phyloP scores from a whole-genome alignment of 495 filamentous ascomycete genomes.

The Xylaria sp. region DNA sequence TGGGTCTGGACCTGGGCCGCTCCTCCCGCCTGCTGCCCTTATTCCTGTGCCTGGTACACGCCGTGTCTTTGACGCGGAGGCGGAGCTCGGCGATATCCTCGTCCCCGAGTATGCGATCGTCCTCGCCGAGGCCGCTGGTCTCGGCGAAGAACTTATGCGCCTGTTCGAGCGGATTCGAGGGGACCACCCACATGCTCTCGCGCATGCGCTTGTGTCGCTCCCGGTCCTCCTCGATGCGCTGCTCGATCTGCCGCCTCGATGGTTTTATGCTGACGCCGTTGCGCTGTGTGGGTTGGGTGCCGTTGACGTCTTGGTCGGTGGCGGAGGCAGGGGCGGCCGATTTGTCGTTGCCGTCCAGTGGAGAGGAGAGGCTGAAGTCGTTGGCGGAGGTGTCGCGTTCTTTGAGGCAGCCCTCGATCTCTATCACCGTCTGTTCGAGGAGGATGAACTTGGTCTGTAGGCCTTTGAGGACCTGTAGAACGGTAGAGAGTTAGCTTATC shows the following conservation, averaged over 20 bases:
- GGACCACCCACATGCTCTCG: conserved; percentile 90
- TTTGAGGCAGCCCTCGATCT: conserved; percentile 81
- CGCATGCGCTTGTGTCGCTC: conserved; percentile 90
- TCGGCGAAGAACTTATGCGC: conserved; percentile 74
- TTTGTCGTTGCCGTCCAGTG: conserved; percentile 43
- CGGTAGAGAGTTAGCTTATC: neutral
- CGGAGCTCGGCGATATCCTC: conserved; percentile 75
- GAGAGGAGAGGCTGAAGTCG: conserved; percentile 48
- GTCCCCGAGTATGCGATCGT: conserved; percentile 73
- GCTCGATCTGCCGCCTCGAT: conserved; percentile 89
- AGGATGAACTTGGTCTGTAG: conserved; percentile 73
- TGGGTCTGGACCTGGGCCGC: conserved; percentile 12
- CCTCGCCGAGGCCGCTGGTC: conserved; percentile 79
- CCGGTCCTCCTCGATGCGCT: conserved; percentile 94
- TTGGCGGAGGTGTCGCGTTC: conserved; percentile 66
- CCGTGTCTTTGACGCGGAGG: conserved; percentile 20
- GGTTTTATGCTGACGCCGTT: conserved; percentile 53
- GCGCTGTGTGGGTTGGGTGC: conserved; percentile 41
- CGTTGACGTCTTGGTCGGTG: conserved; percentile 42
- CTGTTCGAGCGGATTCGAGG: conserved; percentile 70
- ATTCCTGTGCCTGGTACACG: conserved; percentile 5
- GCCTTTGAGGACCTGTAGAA: conserved; percentile 66
- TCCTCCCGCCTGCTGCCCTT: conserved; percentile 14
- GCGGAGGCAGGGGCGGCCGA: conserved; percentile 35
- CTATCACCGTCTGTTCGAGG: conserved; percentile 67